A percentile compares a stretch with the other conserved stretches of the same genome.
These are phyloP conservation scores for Saccharomycopsis fibuligera DNA, from an alignment of 805 yeast genomes.

Conservation along the genomic window DNA sequence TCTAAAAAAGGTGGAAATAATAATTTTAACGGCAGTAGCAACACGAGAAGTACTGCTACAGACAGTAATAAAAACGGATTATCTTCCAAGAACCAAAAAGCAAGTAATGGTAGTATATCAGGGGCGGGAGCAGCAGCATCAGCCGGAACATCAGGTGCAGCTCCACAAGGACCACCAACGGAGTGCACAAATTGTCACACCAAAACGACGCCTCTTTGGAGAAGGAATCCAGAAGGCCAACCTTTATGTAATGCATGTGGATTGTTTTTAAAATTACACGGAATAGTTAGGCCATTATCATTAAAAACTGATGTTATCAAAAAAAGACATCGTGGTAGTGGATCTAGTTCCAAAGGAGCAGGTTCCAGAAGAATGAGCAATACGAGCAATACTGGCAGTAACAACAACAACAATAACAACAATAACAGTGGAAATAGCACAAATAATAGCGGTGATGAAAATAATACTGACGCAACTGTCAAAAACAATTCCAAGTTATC, in stretches of 20 bases:
- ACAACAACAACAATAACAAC: neutral
- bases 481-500: conserved; percentile 4
- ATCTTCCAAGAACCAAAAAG: neutral
- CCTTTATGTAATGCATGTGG: conserved; percentile 98
- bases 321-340: conserved; percentile 62
- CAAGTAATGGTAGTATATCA: neutral
- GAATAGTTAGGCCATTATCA: conserved; percentile 89
- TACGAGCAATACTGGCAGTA: neutral
- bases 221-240: conserved; percentile 86
- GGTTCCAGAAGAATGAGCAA: neutral
- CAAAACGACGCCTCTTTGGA: conserved; percentile 89
- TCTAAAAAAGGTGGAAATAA: neutral
- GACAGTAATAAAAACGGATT: neutral
- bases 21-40: neutral
- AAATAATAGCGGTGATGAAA: neutral
- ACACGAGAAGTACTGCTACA: neutral
- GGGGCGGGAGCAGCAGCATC: too few species aligned
- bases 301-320: conserved; percentile 89
- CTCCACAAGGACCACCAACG: conserved; percentile 27
- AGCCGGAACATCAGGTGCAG: neutral
- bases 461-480: neutral
- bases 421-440: neutral
- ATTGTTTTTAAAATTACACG: conserved; percentile 82
- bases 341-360: neutral
- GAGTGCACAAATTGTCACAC: conserved; percentile 88